phyloP scores from a whole-genome alignment of 2,329 filamentous ascomycete genomes.

The Cercospora citrullina region DNA sequence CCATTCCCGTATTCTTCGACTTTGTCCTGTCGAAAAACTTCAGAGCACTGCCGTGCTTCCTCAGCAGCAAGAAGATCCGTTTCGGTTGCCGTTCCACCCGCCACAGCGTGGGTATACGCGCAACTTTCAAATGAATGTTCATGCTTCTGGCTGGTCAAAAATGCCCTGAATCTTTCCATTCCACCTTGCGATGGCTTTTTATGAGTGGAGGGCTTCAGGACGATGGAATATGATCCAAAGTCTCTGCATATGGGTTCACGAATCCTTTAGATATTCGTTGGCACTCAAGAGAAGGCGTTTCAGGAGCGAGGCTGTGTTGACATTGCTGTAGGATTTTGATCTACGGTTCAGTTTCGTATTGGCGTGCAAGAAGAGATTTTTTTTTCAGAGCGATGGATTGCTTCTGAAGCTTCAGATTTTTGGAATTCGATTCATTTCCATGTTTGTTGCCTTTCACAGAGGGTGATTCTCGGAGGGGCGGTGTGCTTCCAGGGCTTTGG shows the following conservation, averaged over 20 bases:
- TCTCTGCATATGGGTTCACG: too few relatives aligned
- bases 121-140: too few relatives aligned
- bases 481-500: background rate
- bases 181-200: too few relatives aligned
- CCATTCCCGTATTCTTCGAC: background rate
- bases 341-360: background rate
- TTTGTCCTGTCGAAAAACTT: background rate
- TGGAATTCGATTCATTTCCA: background rate
- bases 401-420: background rate
- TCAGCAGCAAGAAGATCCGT: background rate
- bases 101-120: too few relatives aligned
- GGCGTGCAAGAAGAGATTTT: background rate
- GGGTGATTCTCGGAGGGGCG: background rate
- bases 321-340: too few relatives aligned
- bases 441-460: background rate
- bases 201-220: too few relatives aligned
- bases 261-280: too few relatives aligned
- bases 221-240: too few relatives aligned
- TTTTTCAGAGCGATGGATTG: background rate
- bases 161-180: too few relatives aligned
- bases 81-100: background rate
- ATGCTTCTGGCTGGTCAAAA: too few relatives aligned
- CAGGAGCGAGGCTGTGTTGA: too few relatives aligned
- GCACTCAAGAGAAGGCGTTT: too few relatives aligned
- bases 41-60: background rate